Base-by-base conservation (phyloP, 1,284 basidiomycete species). In the Malassezia restricta region DNA sequence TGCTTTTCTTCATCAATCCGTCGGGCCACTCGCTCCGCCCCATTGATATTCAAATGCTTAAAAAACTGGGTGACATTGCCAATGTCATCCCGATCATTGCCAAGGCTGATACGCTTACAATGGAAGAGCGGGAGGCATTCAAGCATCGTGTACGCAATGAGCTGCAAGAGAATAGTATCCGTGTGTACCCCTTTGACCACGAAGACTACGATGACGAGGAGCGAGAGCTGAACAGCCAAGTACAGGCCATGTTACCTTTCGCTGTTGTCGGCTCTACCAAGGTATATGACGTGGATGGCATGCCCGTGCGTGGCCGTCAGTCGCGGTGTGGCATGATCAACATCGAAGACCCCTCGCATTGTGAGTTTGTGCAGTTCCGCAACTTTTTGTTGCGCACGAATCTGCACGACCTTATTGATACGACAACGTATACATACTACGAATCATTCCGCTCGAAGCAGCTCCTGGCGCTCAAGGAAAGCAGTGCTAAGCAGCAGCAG, bases 361-460 rank as follows among this genome's bases (percentile, higher is more conserved):
- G 92, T 83, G 92, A 98, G 77, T 98, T 98, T 76, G 81, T 91
- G 68, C 87, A 95, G 76, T 79, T 98, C 60, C 82, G 92, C 66
- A 92, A 98, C 81, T 96, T 96, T 80, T 79, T 96, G 61, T 41
- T 60, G 32, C 59, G 90, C 75, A 92, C 92, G 30, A 92, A 98
- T 76, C 77, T 98, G 68, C 94, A 98, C 76, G 94, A 98, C 74
- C 77, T 98, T 66, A 96, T 98, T 74, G 92, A 98, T 79, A 95
- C 92, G 50, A 98, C 92, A 3, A 87, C 91, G 7, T 87, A 92
- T 76, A 94, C 94, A 74, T 94, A 98, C 77, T 98, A 98, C 76
- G 94, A 98, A 79, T 90, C 91, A 7, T 98, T 98, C 86, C 83
- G 92, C 63, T 91, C 87, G 67, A 96, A 95, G 79, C 94, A 98